Percentiles rank a stretch among this genome's conserved stretches.
Conservation (phyloP, 306 rosid species). For the Geum urbanum region DNA sequence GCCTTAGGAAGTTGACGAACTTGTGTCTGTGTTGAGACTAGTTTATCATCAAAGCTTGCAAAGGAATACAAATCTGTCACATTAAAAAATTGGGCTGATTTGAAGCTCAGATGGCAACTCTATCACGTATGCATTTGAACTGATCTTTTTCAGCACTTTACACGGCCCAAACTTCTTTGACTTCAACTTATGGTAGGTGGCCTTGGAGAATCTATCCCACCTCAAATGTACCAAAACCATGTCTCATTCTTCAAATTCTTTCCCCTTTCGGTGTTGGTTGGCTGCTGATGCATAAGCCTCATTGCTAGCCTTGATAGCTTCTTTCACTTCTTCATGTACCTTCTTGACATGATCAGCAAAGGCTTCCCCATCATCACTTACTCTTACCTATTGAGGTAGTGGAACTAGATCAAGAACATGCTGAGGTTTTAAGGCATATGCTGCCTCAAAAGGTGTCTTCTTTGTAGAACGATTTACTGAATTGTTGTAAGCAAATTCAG, state of each 20-base stretch:
- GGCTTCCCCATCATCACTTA: not conserved
- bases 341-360: not conserved
- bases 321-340: not conserved
- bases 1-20: not conserved
- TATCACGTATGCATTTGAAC: not conserved
- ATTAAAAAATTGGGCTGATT: not conserved
- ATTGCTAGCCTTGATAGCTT: not conserved
- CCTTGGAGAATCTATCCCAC: not conserved
- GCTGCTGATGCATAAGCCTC: not conserved
- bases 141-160: not conserved
- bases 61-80: not conserved
- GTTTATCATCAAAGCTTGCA: not conserved
- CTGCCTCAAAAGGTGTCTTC: not conserved
- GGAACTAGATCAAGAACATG: not conserved
- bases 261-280: not conserved
- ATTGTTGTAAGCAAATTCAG: not conserved
- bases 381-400: not conserved
- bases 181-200: not conserved
- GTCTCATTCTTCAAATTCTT: not conserved
- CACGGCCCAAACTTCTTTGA: not conserved
- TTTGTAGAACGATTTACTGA: not conserved
- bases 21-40: not conserved
- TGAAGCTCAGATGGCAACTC: not conserved
- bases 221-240: not conserved
- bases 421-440: not conserved